Conservation (phyloP, 805 yeast species). For the Cyberlindnera saturnus region DNA sequence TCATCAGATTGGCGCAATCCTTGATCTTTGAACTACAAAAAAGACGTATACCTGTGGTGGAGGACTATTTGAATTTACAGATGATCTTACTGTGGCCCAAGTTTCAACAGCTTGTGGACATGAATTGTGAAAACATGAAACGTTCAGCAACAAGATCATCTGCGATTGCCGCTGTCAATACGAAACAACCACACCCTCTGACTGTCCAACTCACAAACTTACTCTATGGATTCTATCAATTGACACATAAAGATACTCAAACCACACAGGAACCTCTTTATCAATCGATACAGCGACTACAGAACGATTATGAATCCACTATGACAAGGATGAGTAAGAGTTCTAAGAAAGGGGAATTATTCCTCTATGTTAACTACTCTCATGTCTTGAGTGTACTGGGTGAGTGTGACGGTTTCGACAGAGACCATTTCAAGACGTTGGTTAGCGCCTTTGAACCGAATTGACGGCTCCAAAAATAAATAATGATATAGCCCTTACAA, state of each 20-base stretch:
- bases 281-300: conserved; percentile 58
- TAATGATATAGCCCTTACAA: not conserved
- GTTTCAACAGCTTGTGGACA: conserved; percentile 70
- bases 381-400: conserved; percentile 22
- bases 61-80: conserved; percentile 62
- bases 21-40: conserved; percentile 62
- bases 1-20: conserved; percentile 65
- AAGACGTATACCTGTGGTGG: conserved; percentile 63
- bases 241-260: conserved; percentile 31
- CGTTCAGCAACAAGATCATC: conserved; percentile 32
- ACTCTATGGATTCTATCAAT: conserved; percentile 61
- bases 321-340: conserved; percentile 62
- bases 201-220: conserved; percentile 78
- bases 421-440: conserved; percentile 38
- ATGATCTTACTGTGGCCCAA: conserved; percentile 78
- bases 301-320: conserved; percentile 75
- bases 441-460: conserved; percentile 33
- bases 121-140: conserved; percentile 66
- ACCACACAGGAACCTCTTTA: conserved; percentile 61
- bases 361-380: conserved; percentile 53
- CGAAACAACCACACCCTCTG: conserved; percentile 47
- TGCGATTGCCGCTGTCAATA: conserved; percentile 25
- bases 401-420: conserved; percentile 37
- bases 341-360: conserved; percentile 54
- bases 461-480: not conserved